Base-by-base conservation (phyloP, 495 filamentous ascomycete species). In the Talaromyces thailandensis region DNA sequence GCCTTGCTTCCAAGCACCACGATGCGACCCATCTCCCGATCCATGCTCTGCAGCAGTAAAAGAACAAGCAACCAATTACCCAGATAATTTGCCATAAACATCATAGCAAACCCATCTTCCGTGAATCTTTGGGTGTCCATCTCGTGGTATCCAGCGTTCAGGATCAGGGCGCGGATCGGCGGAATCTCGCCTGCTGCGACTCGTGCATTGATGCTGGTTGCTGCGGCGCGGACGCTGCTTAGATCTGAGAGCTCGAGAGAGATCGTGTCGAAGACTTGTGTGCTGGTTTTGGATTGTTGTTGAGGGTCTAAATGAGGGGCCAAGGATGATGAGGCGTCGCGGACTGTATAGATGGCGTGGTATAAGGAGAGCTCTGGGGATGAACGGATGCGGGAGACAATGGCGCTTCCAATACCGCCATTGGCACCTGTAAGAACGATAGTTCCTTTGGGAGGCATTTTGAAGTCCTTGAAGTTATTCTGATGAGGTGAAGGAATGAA, bases 371-470 rank as follows among this genome's bases (percentile, higher is more conserved):
- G 66, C 16, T 71, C 62, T 6, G 75, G 69, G 2, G 63, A 63
- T 24, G 56, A 26, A 23, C 79, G 67, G 21, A 81, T 66, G 29
- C 75, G 67, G 12, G 69, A 58, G 7, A 75, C 68, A 0, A 73
- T 67, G 25, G 69, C 70, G 40, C 72, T 66, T 2, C 69, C 79
- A 18, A 79, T 68, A 6, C 74, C 74, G 62, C 75, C 68, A 48
- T 75, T 77, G n/a, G 78, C 78, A 6, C 78, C 77, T n/a, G 77
- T 81, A 57, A 81, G 65, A 21, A 81, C 61, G 18, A 80, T 65
- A 14, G 74, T 75, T 16, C 73, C 75, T 40, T 56, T 31, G 8
- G 48, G 4, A 56, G 16, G 5, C 50, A 56, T 56, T 23, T 12
- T n/a, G 21, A 6, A 18, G 16, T 52, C 6, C 6, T 52, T 24